phyloP scores from a whole-genome alignment of 306 rosid species.

The Senna siamea region DNA sequence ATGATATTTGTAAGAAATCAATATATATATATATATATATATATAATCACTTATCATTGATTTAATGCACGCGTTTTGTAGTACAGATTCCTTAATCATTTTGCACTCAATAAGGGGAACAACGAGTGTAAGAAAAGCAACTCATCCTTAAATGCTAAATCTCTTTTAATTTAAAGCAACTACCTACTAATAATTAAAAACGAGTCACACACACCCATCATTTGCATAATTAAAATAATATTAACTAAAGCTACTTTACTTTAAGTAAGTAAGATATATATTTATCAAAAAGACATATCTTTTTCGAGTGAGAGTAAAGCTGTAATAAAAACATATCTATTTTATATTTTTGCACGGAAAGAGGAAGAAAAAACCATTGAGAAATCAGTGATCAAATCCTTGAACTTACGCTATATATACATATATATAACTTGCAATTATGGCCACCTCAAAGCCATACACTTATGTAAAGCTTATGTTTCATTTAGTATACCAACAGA shows the following conservation, averaged over 20 bases:
- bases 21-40: too few species aligned
- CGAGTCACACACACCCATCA: background rate
- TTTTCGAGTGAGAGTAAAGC: background rate
- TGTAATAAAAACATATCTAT: background rate
- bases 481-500: background rate
- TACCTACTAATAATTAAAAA: background rate
- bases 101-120: background rate
- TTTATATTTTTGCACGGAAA: background rate
- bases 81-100: background rate
- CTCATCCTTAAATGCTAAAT: too few species aligned
- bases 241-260: background rate
- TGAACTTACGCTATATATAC: conserved; percentile 12
- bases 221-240: background rate
- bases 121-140: background rate
- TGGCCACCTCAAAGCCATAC: background rate
- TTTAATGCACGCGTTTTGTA: too few species aligned
- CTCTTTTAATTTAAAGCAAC: background rate
- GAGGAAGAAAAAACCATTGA: background rate
- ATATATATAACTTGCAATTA: background rate
- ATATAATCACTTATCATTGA: too few species aligned
- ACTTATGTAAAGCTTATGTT: background rate
- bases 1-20: too few species aligned
- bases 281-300: background rate
- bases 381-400: background rate
- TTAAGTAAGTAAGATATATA: background rate